Conservation (phyloP, 1,139 yeast species). For the Zygosaccharomyces sapae region DNA sequence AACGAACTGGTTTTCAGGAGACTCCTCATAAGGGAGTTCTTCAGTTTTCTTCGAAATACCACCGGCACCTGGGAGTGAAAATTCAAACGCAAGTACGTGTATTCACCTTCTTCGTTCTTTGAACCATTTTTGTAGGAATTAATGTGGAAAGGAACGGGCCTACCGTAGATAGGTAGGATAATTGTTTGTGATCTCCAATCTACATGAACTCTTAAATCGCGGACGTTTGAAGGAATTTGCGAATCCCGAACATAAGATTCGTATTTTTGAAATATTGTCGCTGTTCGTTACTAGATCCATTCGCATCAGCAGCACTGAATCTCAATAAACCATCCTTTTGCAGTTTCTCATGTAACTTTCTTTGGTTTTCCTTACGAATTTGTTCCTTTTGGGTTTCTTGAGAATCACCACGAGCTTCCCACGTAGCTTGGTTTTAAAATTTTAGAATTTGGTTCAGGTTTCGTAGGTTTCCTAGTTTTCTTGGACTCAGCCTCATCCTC, state of each 20-base stretch:
- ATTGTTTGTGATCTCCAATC: conserved; percentile 87
- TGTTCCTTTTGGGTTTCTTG: conserved; percentile 67
- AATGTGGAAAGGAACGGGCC: conserved; percentile 97
- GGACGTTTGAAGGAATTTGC: conserved; percentile 79
- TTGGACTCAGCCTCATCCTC: conserved; percentile 38
- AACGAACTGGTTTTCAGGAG: conserved; percentile 78
- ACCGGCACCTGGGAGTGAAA: conserved; percentile 92
- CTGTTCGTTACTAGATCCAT: conserved; percentile 58
- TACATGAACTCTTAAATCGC: conserved; percentile 81
- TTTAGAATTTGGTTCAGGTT: conserved; percentile 41
- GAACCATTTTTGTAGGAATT: conserved; percentile 92
- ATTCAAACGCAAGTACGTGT: conserved; percentile 81
- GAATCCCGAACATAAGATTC: conserved; percentile 92
- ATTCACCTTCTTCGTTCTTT: conserved; percentile 94
- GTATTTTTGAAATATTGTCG: conserved; percentile 77
- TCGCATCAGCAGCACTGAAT: conserved; percentile 71
- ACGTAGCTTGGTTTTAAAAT: conserved; percentile 74
- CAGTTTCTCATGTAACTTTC: conserved; percentile 75
- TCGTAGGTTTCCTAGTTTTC: conserved; percentile 18
- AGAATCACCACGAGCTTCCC: conserved; percentile 70
- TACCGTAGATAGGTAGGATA: conserved; percentile 84
- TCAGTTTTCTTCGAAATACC: conserved; percentile 64
- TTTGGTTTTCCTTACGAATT: conserved; percentile 78
- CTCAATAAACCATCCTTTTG: conserved; percentile 80
- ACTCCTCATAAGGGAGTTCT: conserved; percentile 88